These are phyloP conservation scores for Ceratocystis ficicola DNA, from an alignment of 2,329 filamentous ascomycete genomes.

Conservation along the genomic window DNA sequence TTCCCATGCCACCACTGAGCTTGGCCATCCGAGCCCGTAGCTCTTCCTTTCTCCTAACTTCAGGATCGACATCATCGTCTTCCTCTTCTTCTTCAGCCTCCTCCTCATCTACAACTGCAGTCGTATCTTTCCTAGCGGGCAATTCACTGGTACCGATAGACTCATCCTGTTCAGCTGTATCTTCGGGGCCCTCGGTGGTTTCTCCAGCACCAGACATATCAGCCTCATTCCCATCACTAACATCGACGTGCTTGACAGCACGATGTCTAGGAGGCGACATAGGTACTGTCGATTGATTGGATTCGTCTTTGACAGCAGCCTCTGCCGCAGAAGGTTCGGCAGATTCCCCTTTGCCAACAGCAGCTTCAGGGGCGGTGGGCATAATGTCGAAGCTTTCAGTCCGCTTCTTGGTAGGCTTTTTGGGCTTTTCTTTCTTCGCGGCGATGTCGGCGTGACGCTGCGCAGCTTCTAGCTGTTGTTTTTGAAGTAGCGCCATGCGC, in stretches of 20 bases:
- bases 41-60: slow-evolving; percentile 73
- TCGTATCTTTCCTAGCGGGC: slow-evolving; percentile 24
- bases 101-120: slow-evolving; percentile 21
- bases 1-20: slow-evolving; percentile 95
- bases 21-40: slow-evolving; percentile 93
- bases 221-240: slow-evolving; percentile 50
- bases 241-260: slow-evolving; percentile 29
- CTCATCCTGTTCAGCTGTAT: slow-evolving; percentile 60
- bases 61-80: slow-evolving; percentile 76
- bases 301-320: slow-evolving; percentile 30
- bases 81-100: slow-evolving; percentile 51
- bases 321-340: slow-evolving; percentile 38
- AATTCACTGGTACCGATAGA: slow-evolving; percentile 54
- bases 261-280: slow-evolving; percentile 41
- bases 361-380: slow-evolving; percentile 24
- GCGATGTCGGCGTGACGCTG: slow-evolving; percentile 65
- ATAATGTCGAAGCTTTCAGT: slow-evolving; percentile 37
- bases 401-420: slow-evolving; percentile 55
- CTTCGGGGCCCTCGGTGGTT: slow-evolving; percentile 49
- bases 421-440: slow-evolving; percentile 78
- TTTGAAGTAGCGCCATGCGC: slow-evolving; percentile 84
- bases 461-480: slow-evolving; percentile 84
- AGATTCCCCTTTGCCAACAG: slow-evolving; percentile 36
- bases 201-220: slow-evolving; percentile 54
- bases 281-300: slow-evolving; percentile 34